These are phyloP conservation scores for Ambrosia hybrid DNA, from an alignment of 140 eudicot genomes.

Conservation along the genomic window DNA sequence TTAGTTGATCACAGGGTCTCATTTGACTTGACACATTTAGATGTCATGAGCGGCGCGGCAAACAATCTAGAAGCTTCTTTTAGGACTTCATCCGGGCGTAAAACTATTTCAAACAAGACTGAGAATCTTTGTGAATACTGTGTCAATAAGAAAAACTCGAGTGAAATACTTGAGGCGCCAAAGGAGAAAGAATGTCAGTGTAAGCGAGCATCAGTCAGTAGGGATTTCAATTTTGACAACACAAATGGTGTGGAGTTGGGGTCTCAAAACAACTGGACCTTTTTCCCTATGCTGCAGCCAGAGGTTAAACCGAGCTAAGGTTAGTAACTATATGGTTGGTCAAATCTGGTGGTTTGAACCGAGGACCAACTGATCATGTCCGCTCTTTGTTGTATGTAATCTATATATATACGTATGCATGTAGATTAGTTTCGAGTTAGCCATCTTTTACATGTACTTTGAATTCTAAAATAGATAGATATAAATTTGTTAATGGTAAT, in stretches of 20 bases:
- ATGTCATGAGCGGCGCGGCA: constrained; percentile 21
- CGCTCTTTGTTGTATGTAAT: constrained; percentile 16
- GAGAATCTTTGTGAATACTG: constrained; percentile 39
- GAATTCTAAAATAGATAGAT: constrained; percentile 29
- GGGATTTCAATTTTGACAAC: constrained; percentile 77
- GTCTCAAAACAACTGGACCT: constrained; percentile 68
- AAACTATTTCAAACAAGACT: constrained; percentile 18
- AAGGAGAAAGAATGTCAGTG: constrained; percentile 44
- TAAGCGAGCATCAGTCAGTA: constrained; percentile 45
- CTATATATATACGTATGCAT: constrained; percentile 31
- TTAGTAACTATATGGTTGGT: constrained; percentile 7
- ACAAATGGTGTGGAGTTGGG: constrained; percentile 51
- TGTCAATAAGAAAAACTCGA: constrained; percentile 28
- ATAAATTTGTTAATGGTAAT: constrained; percentile 32
- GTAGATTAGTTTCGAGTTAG: constrained; percentile 31
- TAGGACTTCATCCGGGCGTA: constrained; percentile 29
- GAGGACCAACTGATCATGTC: constrained; percentile 5
- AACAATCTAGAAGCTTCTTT: constrained; percentile 41
- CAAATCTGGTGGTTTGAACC: constrained; percentile 17
- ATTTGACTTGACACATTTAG: constrained; percentile 63
- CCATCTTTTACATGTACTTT: constrained; percentile 34
- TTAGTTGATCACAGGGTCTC: constrained; percentile 74
- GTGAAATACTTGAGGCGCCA: constrained; percentile 27
- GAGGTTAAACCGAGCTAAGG: constrained; percentile 52
- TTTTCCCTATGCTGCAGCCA: constrained; percentile 73